Percentiles rank a stretch among this genome's conserved stretches.
Conservation (phyloP, 257 asterid species). For the Capsicum chinense region DNA sequence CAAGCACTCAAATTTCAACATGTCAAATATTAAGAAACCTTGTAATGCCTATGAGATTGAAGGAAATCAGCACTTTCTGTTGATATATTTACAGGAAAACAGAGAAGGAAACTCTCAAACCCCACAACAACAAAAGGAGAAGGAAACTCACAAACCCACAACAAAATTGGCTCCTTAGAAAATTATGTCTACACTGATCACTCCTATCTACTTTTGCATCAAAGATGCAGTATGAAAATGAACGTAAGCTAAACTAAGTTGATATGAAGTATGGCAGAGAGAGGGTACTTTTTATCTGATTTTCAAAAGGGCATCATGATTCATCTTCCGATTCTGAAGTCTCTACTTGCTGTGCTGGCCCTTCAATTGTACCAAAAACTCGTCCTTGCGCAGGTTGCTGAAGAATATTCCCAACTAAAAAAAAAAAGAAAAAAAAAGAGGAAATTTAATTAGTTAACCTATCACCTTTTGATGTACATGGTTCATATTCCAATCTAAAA, state of each 20-base stretch:
- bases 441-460: constrained; percentile 17
- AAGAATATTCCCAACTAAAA: constrained; percentile 46
- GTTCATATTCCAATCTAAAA: not conserved
- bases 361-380: constrained; percentile 52
- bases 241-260: not conserved
- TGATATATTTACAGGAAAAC: constrained; percentile 17
- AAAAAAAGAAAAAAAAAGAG: not conserved
- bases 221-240: not conserved
- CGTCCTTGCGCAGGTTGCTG: constrained; percentile 57
- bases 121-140: not conserved
- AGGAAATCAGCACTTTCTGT: not conserved
- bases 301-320: not conserved
- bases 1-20: too few species aligned
- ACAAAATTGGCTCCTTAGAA: not conserved
- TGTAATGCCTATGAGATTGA: not conserved
- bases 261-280: constrained; percentile 5
- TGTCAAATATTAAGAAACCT: not conserved
- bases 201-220: not conserved
- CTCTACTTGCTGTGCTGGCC: constrained; percentile 42
- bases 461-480: not conserved
- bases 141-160: not conserved
- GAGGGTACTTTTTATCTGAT: not conserved
- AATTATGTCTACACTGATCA: not conserved
- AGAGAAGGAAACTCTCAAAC: not conserved
- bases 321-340: constrained; percentile 63